A percentile compares a stretch with the other conserved stretches of the same genome.
These are phyloP conservation scores for Penicillium sp. DNA, from an alignment of 2,329 filamentous ascomycete species.

Conservation along the genomic window DNA sequence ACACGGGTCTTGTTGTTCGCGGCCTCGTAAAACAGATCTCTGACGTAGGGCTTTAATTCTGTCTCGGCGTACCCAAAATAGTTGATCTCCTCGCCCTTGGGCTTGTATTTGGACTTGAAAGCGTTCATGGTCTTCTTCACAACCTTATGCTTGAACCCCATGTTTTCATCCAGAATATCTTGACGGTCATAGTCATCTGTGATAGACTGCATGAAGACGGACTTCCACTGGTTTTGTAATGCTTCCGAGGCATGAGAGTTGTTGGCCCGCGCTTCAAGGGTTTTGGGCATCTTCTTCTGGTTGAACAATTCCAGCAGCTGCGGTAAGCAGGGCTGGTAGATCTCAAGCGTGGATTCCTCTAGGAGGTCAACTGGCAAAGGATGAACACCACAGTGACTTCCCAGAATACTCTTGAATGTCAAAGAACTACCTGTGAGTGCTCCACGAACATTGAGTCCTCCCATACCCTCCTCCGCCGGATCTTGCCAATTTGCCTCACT, in stretches of 20 bases:
- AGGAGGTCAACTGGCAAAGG: conserved; percentile 43
- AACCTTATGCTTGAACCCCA: conserved; percentile 35
- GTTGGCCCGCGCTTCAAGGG: background rate
- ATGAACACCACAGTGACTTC: conserved; percentile 42
- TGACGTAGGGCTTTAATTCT: conserved; percentile 41
- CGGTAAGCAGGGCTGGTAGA: conserved; percentile 45
- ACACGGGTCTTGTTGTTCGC: conserved; percentile 32
- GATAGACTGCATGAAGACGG: conserved; percentile 41
- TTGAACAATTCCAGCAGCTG: conserved; percentile 42
- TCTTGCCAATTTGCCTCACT: conserved; percentile 23
- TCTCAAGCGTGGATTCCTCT: conserved; percentile 36
- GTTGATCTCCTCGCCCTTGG: conserved; percentile 39
- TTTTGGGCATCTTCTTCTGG: conserved; percentile 20
- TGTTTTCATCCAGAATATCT: conserved; percentile 34
- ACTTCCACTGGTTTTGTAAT: conserved; percentile 32
- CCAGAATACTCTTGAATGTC: conserved; percentile 42
- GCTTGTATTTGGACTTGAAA: conserved; percentile 31
- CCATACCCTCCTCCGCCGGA: conserved; percentile 22
- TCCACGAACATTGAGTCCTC: conserved; percentile 39
- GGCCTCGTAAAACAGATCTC: conserved; percentile 30
- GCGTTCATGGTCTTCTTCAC: conserved; percentile 30
- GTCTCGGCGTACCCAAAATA: conserved; percentile 49
- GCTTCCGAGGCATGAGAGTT: background rate
- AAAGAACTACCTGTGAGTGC: conserved; percentile 41
- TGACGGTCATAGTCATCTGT: conserved; percentile 44